Evolutionary conservation across 345 rosid species (phyloP).

Genomic region (Syzygium jambos): DNA sequence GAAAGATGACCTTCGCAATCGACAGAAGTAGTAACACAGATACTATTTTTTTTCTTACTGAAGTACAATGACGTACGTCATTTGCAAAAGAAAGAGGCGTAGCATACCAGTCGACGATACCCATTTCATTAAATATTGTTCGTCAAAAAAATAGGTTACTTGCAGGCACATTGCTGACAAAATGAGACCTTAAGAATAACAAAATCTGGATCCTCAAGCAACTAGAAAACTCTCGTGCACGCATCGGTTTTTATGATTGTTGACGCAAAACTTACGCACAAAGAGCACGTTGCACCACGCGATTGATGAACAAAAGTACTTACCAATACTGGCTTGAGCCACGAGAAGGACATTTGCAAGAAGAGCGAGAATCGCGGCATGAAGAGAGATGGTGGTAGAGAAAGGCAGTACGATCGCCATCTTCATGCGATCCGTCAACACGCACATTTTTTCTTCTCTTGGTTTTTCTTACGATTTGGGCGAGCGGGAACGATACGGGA

Average conservation of each 20-base stretch:
- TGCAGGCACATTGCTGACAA: background rate
- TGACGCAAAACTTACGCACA: background rate
- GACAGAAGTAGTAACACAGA: background rate
- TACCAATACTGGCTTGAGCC: too few relatives aligned
- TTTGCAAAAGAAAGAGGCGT: too few relatives aligned
- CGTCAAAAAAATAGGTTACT: background rate
- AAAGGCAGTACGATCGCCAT: background rate
- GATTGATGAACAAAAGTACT: background rate
- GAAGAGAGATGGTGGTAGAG: background rate
- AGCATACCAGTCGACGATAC: background rate
- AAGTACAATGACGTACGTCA: background rate
- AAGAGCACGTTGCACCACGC: background rate
- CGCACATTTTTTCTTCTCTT: too few relatives aligned
- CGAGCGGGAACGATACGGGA: background rate
- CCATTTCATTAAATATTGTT: background rate
- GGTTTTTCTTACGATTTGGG: background rate
- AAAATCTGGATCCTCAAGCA: background rate
- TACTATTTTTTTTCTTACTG: background rate
- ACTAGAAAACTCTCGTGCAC: background rate
- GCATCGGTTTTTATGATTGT: background rate
- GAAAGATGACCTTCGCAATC: background rate
- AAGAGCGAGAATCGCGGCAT: background rate
- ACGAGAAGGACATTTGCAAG: background rate
- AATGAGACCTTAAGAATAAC: too few relatives aligned
- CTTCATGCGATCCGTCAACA: background rate